Conservation (phyloP, 2,329 filamentous ascomycete genomes). For the Elsinoe ampelina region DNA sequence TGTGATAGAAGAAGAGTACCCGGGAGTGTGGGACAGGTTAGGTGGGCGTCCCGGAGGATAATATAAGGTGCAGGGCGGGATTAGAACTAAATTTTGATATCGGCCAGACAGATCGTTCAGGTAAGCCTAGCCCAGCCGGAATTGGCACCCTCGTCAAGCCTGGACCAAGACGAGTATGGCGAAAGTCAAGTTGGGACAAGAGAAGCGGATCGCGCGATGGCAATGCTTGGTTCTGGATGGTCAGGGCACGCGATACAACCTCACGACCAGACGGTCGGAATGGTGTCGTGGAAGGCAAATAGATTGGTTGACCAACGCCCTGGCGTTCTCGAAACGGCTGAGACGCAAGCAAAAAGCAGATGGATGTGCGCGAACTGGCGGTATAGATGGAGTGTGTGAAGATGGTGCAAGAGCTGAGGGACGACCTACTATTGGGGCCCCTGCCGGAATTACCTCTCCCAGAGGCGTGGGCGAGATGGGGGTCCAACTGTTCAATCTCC, state of each 20-base stretch:
- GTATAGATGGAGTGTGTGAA: constrained; percentile 1
- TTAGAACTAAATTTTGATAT: neutral
- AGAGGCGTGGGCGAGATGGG: constrained; percentile 1
- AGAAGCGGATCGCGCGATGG: neutral
- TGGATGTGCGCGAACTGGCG: neutral
- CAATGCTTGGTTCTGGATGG: constrained; percentile 2
- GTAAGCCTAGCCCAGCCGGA: neutral
- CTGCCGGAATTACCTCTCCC: neutral
- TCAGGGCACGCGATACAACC: neutral
- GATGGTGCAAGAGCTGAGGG: neutral
- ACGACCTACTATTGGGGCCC: neutral
- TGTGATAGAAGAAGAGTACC: neutral
- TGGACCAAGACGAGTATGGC: neutral
- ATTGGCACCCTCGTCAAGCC: constrained; percentile 1
- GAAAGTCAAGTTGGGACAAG: constrained; percentile 10
- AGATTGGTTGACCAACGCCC: constrained; percentile 5
- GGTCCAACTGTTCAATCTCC: constrained; percentile 14
- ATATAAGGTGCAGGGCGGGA: constrained; percentile 6
- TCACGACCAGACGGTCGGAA: neutral
- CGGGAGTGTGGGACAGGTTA: neutral
- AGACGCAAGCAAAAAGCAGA: neutral
- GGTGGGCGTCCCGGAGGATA: neutral
- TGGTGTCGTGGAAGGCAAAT: constrained; percentile 2
- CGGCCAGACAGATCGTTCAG: neutral
- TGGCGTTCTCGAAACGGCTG: neutral